These are phyloP conservation scores for Hemisphaericaspora xylofermentans DNA, from an alignment of 1,139 yeast genomes.

Conservation along the genomic window DNA sequence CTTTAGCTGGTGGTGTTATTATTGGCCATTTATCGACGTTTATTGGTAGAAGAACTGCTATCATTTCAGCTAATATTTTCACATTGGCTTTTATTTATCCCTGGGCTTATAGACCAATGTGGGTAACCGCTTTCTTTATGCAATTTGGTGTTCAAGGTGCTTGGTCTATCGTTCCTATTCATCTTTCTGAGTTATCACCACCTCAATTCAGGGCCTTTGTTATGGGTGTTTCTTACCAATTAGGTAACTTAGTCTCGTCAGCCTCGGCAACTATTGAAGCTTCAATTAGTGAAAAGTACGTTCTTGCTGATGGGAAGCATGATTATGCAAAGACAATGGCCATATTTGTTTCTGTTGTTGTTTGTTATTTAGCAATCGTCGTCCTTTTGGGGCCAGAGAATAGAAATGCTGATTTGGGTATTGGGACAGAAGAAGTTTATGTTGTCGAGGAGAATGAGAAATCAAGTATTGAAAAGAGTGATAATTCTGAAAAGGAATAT, in stretches of 20 bases:
- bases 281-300: constrained; percentile 66
- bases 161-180: constrained; percentile 85
- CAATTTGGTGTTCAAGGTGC: constrained; percentile 86
- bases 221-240: constrained; percentile 74
- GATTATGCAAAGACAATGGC: constrained; percentile 64
- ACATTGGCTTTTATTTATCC: constrained; percentile 72
- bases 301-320: constrained; percentile 25
- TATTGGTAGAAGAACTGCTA: constrained; percentile 35
- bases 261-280: constrained; percentile 85
- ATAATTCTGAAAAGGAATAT: no score
- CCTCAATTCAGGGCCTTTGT: constrained; percentile 75
- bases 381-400: constrained; percentile 76
- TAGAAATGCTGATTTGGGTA: constrained; percentile 39
- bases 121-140: constrained; percentile 74
- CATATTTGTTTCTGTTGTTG: constrained; percentile 80
- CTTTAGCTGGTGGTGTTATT: constrained; percentile 35
- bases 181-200: constrained; percentile 71
- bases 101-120: constrained; percentile 63
- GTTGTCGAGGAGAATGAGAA: constrained; percentile 6
- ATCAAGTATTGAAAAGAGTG: background rate
- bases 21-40: constrained; percentile 38
- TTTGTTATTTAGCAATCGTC: constrained; percentile 57
- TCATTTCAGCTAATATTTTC: constrained; percentile 55
- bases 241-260: constrained; percentile 81
- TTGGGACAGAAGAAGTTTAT: constrained; percentile 23